A percentile compares a stretch with the other conserved stretches of the same genome.
Evolutionary conservation across 2,329 filamentous ascomycete species (phyloP).

Genomic region (Endoconidiophora polonica): DNA sequence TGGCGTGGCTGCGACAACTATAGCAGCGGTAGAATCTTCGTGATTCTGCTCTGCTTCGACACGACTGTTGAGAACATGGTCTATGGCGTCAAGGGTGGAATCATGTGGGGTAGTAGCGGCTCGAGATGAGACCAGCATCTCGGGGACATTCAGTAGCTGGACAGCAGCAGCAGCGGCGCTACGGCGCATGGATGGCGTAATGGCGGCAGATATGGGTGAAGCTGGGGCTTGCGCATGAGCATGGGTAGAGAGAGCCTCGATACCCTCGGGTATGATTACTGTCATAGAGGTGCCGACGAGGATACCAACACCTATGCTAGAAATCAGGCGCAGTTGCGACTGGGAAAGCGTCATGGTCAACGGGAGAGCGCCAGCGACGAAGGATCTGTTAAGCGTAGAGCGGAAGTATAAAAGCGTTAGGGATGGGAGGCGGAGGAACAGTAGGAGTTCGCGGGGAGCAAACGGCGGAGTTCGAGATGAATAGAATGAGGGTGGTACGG

Average conservation of each 20-base stretch:
- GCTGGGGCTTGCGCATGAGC: constrained; percentile 22
- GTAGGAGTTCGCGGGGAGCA: not conserved
- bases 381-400: constrained; percentile 46
- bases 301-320: constrained; percentile 82
- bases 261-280: constrained; percentile 92
- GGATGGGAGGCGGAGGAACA: constrained; percentile 8
- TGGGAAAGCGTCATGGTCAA: constrained; percentile 76
- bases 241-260: constrained; percentile 54
- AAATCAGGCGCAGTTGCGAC: constrained; percentile 75
- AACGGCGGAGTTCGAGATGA: not conserved
- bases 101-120: constrained; percentile 7
- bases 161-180: not conserved
- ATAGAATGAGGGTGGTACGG: constrained; percentile 2
- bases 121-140: not conserved
- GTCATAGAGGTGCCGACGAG: constrained; percentile 89
- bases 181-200: not conserved
- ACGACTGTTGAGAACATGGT: constrained; percentile 11
- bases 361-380: constrained; percentile 79
- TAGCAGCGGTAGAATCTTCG: constrained; percentile 2
- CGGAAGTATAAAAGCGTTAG: not conserved
- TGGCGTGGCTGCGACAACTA: constrained; percentile 11
- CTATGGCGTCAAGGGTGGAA: constrained; percentile 11
- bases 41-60: constrained; percentile 7
- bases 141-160: not conserved
- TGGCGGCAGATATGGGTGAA: not conserved